Conservation (phyloP, 352 stramenopile genomes). For the Thalassiosira mediterranea region DNA sequence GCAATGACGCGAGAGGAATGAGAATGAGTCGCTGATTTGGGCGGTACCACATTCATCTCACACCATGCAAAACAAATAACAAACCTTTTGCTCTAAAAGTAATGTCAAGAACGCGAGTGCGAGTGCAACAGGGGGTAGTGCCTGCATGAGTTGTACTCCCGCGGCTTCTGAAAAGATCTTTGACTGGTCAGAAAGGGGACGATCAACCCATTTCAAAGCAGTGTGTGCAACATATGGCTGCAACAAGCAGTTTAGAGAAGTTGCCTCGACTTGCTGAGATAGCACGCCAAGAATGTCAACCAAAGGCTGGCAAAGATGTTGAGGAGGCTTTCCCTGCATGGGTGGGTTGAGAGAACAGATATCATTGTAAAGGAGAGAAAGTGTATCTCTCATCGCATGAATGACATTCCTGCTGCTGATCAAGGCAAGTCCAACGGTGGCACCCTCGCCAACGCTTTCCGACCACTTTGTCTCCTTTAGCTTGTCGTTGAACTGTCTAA, state of each 20-base stretch:
- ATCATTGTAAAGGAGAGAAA: slow-evolving; percentile 68
- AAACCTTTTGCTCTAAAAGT: slow-evolving; percentile 81
- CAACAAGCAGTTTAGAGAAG: slow-evolving; percentile 60
- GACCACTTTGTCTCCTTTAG: slow-evolving; percentile 61
- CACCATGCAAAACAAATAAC: no score
- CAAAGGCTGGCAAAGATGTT: slow-evolving; percentile 54
- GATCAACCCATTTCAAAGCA: slow-evolving; percentile 63
- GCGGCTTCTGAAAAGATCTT: slow-evolving; percentile 51
- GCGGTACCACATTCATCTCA: no score
- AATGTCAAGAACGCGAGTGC: slow-evolving; percentile 74
- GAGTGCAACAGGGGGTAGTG: slow-evolving; percentile 72
- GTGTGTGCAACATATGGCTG: slow-evolving; percentile 62
- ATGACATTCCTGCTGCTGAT: slow-evolving; percentile 73
- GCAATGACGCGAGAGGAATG: not conserved
- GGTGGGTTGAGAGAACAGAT: no score
- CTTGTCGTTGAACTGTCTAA: slow-evolving; percentile 63
- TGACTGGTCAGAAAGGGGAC: slow-evolving; percentile 60
- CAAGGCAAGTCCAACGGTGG: slow-evolving; percentile 69
- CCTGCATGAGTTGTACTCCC: slow-evolving; percentile 65
- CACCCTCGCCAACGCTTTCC: slow-evolving; percentile 19
- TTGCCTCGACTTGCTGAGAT: slow-evolving; percentile 39
- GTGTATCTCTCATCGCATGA: slow-evolving; percentile 69
- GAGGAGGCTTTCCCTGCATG: no score
- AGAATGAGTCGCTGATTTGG: no score
- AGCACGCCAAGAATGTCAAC: slow-evolving; percentile 68